phyloP scores from a whole-genome alignment of 2,329 filamentous ascomycete genomes.

The Ophiostoma ips region DNA sequence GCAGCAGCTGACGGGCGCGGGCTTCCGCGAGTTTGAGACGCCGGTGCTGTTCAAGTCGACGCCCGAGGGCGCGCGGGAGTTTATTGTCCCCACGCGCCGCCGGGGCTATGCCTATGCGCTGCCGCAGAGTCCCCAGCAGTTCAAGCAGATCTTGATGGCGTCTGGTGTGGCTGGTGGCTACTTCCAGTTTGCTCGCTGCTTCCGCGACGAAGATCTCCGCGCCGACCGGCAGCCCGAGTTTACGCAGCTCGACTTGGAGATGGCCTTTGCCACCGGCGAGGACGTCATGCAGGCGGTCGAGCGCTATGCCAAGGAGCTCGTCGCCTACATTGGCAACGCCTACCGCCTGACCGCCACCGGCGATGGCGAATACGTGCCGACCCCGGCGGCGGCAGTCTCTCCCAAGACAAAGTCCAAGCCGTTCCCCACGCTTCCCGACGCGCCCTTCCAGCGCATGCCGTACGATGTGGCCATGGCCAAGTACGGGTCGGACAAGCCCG shows the following conservation, averaged over 20 bases:
- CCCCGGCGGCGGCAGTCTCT: not conserved
- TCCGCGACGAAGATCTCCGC: conserved; percentile 84
- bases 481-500: conserved; percentile 88
- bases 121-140: conserved; percentile 93
- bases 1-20: conserved; percentile 20
- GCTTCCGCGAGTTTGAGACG: conserved; percentile 74
- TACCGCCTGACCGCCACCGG: conserved; percentile 19
- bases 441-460: conserved; percentile 43
- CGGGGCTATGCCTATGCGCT: conserved; percentile 73
- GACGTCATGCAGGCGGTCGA: conserved; percentile 51
- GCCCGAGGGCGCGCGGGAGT: conserved; percentile 87
- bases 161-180: conserved; percentile 62
- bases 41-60: conserved; percentile 95
- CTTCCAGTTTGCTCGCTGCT: conserved; percentile 88
- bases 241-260: conserved; percentile 85
- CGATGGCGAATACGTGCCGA: conserved; percentile 16
- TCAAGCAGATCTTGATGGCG: conserved; percentile 96
- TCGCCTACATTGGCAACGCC: conserved; percentile 32
- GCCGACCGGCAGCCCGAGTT: conserved; percentile 95
- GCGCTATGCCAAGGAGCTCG: conserved; percentile 39
- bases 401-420: not conserved
- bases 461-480: conserved; percentile 67
- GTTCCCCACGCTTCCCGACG: conserved; percentile 10
- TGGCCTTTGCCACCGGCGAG: conserved; percentile 64
- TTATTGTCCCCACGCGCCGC: conserved; percentile 74